These are phyloP conservation scores for Metarhizium anisopliae DNA, from an alignment of 2,329 filamentous ascomycete species.

Conservation along the genomic window DNA sequence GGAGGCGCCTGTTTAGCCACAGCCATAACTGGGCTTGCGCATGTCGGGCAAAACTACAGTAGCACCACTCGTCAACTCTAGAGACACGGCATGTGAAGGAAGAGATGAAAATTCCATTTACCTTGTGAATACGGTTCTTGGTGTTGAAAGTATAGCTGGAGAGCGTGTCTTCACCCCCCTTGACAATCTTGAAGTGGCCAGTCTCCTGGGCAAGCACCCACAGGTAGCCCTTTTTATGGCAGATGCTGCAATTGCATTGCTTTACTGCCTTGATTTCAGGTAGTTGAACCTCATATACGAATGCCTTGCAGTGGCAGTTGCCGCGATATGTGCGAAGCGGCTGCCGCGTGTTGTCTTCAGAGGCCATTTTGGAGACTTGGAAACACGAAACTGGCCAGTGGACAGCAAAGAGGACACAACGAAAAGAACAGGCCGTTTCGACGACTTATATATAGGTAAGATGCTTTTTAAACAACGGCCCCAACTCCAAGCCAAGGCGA, in stretches of 20 bases:
- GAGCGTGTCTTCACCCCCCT: constrained; percentile 32
- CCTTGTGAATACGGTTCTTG: constrained; percentile 32
- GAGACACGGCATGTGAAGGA: too few species aligned
- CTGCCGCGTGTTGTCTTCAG: constrained; percentile 1
- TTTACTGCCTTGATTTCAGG: constrained; percentile 48
- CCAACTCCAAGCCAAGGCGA: too few species aligned
- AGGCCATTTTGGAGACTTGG: not conserved
- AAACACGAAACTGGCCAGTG: not conserved
- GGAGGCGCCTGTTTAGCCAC: not conserved
- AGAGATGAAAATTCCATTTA: constrained; percentile 9
- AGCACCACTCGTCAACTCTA: too few species aligned
- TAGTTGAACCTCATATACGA: constrained; percentile 40
- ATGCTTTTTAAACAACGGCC: too few species aligned
- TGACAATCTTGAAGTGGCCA: constrained; percentile 34
- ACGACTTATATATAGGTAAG: too few species aligned
- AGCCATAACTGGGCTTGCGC: constrained; percentile 35
- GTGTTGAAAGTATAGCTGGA: constrained; percentile 34
- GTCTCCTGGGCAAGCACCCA: constrained; percentile 22
- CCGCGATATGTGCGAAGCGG: constrained; percentile 37
- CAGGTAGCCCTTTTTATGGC: constrained; percentile 39
- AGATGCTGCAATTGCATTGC: constrained; percentile 62
- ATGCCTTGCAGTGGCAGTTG: constrained; percentile 49
- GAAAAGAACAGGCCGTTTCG: too few species aligned
- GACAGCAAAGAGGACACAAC: not conserved
- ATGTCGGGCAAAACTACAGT: constrained; percentile 41